A percentile compares a stretch with the other conserved stretches of the same genome.
These are phyloP conservation scores for Ceratocystis cubensis DNA, from an alignment of 2,329 filamentous ascomycete species.

Conservation along the genomic window DNA sequence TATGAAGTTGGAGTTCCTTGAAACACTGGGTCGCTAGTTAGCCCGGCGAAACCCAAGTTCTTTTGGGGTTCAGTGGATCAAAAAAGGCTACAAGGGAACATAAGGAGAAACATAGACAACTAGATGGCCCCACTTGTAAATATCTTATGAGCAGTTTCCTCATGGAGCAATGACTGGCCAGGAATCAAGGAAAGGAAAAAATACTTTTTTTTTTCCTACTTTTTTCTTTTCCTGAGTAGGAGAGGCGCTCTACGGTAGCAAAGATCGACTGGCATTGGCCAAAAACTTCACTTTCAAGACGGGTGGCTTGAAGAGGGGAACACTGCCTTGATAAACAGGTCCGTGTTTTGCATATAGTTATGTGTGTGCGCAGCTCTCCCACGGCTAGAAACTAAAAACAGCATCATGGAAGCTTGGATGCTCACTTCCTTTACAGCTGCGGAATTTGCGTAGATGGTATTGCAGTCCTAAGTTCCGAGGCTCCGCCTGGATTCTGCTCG, in stretches of 20 bases:
- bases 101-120: too few relatives aligned
- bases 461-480: neutral
- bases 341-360: neutral
- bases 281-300: neutral
- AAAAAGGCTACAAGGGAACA: neutral
- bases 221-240: neutral
- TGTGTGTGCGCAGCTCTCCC: neutral
- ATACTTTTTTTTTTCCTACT: neutral
- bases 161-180: neutral
- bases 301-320: neutral
- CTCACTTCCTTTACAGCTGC: neutral
- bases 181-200: too few relatives aligned
- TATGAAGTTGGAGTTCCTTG: neutral
- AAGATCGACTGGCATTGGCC: too few relatives aligned
- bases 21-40: neutral
- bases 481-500: neutral
- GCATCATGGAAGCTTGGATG: conserved; percentile 5
- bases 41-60: neutral
- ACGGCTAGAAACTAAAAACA: conserved; percentile 3
- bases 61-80: neutral
- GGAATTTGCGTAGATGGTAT: neutral
- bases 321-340: neutral
- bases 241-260: neutral
- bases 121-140: too few relatives aligned
- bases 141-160: neutral